Percentiles rank a stretch among this genome's conserved stretches.
Evolutionary conservation across 2,329 filamentous ascomycete genomes (phyloP).

Genomic region (Colletotrichum agaves): DNA sequence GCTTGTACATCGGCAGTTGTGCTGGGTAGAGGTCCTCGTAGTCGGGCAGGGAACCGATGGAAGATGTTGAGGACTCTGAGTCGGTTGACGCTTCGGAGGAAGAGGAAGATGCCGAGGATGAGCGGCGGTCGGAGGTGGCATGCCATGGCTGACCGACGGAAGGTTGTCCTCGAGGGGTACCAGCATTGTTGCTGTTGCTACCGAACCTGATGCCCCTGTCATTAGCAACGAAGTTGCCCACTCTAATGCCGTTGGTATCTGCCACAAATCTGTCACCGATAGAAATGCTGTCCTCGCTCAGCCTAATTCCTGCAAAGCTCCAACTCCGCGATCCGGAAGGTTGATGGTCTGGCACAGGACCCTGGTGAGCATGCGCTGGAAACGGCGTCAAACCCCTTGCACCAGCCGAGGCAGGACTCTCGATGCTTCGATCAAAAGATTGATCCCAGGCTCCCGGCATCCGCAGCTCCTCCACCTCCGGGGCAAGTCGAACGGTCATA

Average conservation of each 20-base stretch:
- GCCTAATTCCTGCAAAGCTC: constrained; percentile 51
- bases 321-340: constrained; percentile 42
- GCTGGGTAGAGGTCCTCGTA: constrained; percentile 60
- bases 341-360: constrained; percentile 35
- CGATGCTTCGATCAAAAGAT: constrained; percentile 42
- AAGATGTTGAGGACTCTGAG: constrained; percentile 49
- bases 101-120: constrained; percentile 50
- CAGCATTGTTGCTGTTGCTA: constrained; percentile 25
- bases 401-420: constrained; percentile 7
- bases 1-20: constrained; percentile 59
- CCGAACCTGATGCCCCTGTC: constrained; percentile 49
- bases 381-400: constrained; percentile 1
- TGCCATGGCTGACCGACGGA: constrained; percentile 24
- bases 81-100: constrained; percentile 50
- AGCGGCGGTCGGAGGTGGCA: constrained; percentile 38
- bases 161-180: constrained; percentile 20
- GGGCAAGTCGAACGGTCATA: constrained; percentile 53
- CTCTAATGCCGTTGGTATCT: constrained; percentile 57
- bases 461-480: constrained; percentile 33
- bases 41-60: constrained; percentile 64
- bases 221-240: constrained; percentile 57
- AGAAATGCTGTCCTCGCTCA: constrained; percentile 56
- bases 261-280: constrained; percentile 56
- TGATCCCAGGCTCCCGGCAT: constrained; percentile 49
- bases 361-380: constrained; percentile 8